Evolutionary conservation across 306 rosid genomes (phyloP), one percentile per base, ranked within the genome.

Genomic region (Begonia loranthoides): DNA sequence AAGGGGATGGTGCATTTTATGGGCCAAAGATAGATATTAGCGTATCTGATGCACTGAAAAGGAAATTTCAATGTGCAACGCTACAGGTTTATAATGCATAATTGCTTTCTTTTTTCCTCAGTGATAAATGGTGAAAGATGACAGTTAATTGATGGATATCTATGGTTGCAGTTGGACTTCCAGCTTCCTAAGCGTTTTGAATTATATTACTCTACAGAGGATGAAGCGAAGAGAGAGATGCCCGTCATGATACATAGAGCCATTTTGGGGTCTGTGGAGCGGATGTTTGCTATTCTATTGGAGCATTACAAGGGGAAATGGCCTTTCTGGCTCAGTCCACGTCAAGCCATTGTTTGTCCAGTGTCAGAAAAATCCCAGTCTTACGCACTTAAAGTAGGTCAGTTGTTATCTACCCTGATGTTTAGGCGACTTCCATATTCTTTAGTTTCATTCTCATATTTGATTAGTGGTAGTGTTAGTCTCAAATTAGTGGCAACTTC

Each of bases 281-380:
- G 96, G 39, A 84, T 88, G 94, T 84, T 88, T 77, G 95, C 93
- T 53, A 81, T 84, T 49, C 73, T 88, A 49, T 70, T 88, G 74
- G 97, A 84, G 84, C 93, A 88, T 72, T 88, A 79, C 73, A 84
- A 81, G 72, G 97, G 95, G 21, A 88, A 84, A 68, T 84, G 96
- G 95, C 96, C 96, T 60, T 81, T 88, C 68, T 88, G 96, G 95
- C 95, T 84, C 52, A 88, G 95, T 74, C 95, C 97, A 40, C 97
- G 93, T 44, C 97, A 88, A 70, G 84, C 93, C 0, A 79, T 88
- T 76, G 75, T 88, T 34, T 88, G 97, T 68, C 88, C 95, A 0
- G 93, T 88, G 70, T 84, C 95, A 0, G 88, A 79, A 64, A 84
- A 84, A 67, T 84, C 95, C 58, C 80, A 79, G 63, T 51, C 87